phyloP scores from a whole-genome alignment of 1,284 basidiomycete species.

The Leccinum huronense region DNA sequence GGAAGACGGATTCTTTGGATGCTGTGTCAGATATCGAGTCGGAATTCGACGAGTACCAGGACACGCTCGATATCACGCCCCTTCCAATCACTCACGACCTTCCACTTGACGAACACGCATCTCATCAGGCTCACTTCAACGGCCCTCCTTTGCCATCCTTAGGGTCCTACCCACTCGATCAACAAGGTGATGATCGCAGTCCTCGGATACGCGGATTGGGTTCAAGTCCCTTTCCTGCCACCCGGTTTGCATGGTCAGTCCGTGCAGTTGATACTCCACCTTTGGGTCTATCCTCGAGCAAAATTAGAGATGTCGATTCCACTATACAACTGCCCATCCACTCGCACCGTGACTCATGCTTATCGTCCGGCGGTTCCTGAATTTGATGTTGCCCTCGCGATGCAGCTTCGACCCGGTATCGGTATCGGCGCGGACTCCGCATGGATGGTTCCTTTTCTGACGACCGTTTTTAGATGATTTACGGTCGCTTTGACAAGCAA shows the following conservation, averaged over 20 bases:
- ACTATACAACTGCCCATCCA: constrained; percentile 18
- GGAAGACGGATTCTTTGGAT: constrained; percentile 13
- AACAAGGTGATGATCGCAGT: constrained; percentile 16
- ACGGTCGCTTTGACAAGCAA: constrained; percentile 40
- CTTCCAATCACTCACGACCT: constrained; percentile 22
- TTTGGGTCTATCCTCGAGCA: constrained; percentile 24
- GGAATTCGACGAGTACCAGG: constrained; percentile 35
- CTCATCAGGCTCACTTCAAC: constrained; percentile 9
- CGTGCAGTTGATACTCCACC: constrained; percentile 38
- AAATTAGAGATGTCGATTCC: constrained; percentile 5
- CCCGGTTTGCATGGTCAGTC: constrained; percentile 42
- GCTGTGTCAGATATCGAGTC: constrained; percentile 23
- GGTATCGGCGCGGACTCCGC: constrained; percentile 68
- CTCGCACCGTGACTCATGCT: constrained; percentile 28
- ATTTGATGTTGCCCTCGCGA: constrained; percentile 68
- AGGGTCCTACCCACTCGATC: constrained; percentile 10
- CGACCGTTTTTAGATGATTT: constrained; percentile 78
- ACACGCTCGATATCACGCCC: constrained; percentile 35
- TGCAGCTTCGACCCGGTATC: constrained; percentile 69
- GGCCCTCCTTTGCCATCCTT: constrained; percentile 15
- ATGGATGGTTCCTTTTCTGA: constrained; percentile 74
- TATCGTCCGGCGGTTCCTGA: constrained; percentile 42
- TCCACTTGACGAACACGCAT: constrained; percentile 18
- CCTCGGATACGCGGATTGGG: constrained; percentile 37
- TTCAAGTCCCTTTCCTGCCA: constrained; percentile 18